These are phyloP conservation scores for Bryopsis sp. DNA, from an alignment of 139 green algal genomes.

Conservation along the genomic window DNA sequence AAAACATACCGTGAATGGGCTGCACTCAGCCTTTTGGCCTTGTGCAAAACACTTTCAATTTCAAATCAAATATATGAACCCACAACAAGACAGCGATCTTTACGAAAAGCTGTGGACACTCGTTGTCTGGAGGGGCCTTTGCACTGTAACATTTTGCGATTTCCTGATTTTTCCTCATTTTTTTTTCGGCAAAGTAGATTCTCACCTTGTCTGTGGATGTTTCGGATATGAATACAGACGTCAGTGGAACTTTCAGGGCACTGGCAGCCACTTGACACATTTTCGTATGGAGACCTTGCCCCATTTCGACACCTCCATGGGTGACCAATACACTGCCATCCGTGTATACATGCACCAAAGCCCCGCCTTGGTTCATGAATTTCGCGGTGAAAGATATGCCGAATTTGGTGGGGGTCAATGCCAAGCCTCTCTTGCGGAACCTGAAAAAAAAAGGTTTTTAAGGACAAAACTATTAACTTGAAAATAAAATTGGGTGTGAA, in stretches of 20 bases:
- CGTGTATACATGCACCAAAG: slow-evolving; percentile 90
- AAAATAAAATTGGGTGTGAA: background rate
- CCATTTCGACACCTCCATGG: slow-evolving; percentile 97
- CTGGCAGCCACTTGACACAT: slow-evolving; percentile 80
- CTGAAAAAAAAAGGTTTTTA: too few relatives aligned
- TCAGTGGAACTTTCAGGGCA: slow-evolving; percentile 63
- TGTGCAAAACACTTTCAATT: too few relatives aligned
- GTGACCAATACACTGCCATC: slow-evolving; percentile 91
- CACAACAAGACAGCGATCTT: too few relatives aligned
- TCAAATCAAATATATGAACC: background rate
- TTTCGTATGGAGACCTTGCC: slow-evolving; percentile 97
- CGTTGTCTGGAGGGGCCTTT: background rate
- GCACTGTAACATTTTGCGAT: background rate
- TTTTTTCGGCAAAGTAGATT: too few relatives aligned
- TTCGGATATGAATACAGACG: slow-evolving; percentile 80
- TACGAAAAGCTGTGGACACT: too few relatives aligned
- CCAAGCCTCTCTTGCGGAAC: slow-evolving; percentile 77
- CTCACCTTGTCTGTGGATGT: slow-evolving; percentile 89
- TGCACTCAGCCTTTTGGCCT: too few relatives aligned
- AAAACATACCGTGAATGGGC: background rate
- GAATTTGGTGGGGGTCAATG: slow-evolving; percentile 89
- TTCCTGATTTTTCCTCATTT: too few relatives aligned
- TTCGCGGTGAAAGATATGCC: slow-evolving; percentile 88
- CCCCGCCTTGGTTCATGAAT: slow-evolving; percentile 81
- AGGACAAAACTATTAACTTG: too few relatives aligned